Conservation (phyloP, 148 eudicot genomes). For the Chenopodium album region DNA sequence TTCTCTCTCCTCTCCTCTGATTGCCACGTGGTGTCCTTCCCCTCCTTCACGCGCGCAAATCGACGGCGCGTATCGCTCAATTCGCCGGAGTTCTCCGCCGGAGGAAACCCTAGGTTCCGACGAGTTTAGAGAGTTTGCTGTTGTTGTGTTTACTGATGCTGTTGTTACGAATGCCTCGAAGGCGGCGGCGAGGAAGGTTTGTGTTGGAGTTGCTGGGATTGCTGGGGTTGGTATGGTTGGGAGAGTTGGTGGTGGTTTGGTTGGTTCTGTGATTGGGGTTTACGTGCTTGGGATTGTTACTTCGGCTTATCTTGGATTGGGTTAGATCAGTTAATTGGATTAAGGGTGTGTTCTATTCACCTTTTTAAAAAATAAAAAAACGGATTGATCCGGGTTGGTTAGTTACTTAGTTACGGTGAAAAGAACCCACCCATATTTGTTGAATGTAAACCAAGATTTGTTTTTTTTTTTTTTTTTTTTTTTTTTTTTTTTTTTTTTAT, state of each 20-base stretch:
- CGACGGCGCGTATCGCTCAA: slow-evolving; percentile 41
- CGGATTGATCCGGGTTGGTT: too few relatives aligned
- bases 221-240: slow-evolving; percentile 60
- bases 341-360: too few relatives aligned
- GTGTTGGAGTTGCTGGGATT: slow-evolving; percentile 65
- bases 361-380: too few relatives aligned
- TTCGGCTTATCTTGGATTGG: slow-evolving; percentile 48
- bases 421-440: too few relatives aligned
- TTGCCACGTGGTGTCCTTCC: slow-evolving; percentile 51
- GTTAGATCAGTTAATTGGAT: background rate
- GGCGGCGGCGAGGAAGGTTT: slow-evolving; percentile 39
- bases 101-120: slow-evolving; percentile 25
- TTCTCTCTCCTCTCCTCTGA: slow-evolving; percentile 37
- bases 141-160: slow-evolving; percentile 46
- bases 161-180: slow-evolving; percentile 45
- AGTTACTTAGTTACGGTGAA: too few relatives aligned
- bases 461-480: too few relatives aligned
- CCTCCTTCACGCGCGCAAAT: slow-evolving; percentile 64
- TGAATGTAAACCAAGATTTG: too few relatives aligned
- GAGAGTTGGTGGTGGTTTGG: slow-evolving; percentile 43
- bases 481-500: too few relatives aligned
- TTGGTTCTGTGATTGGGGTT: slow-evolving; percentile 57
- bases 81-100: slow-evolving; percentile 8
- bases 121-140: slow-evolving; percentile 56
- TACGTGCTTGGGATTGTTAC: slow-evolving; percentile 74